These are phyloP conservation scores for Leccinum angustisporum DNA, from an alignment of 1,284 basidiomycete genomes.

Conservation along the genomic window DNA sequence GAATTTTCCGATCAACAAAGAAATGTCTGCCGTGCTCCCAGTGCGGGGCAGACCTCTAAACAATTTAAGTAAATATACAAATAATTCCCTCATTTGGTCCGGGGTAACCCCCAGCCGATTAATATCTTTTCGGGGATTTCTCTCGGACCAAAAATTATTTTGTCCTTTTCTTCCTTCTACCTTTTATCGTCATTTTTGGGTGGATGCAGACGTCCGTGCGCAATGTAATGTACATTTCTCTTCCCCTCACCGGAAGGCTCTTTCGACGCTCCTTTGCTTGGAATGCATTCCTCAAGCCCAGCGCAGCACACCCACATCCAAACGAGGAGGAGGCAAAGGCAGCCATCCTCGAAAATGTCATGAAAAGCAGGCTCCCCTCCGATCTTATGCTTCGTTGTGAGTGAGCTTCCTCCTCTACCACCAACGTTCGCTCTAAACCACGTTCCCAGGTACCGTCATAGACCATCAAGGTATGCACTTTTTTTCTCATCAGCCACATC, in stretches of 20 bases:
- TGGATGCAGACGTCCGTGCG: constrained; percentile 25
- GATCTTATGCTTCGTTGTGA: constrained; percentile 82
- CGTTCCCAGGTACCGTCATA: constrained; percentile 73
- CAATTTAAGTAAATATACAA: not conserved
- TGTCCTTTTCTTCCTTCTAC: constrained; percentile 21
- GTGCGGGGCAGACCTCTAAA: constrained; percentile 15
- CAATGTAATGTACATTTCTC: constrained; percentile 30
- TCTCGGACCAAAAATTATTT: constrained; percentile 22
- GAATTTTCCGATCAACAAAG: constrained; percentile 22
- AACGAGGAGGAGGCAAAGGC: constrained; percentile 69
- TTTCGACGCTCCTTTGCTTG: constrained; percentile 24
- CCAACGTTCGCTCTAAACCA: constrained; percentile 9
- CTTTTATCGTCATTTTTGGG: not conserved
- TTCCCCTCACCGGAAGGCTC: not conserved
- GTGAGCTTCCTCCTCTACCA: constrained; percentile 31
- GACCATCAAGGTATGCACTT: constrained; percentile 67
- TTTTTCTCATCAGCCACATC: constrained; percentile 18
- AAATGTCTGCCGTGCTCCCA: not conserved
- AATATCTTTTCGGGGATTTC: constrained; percentile 10
- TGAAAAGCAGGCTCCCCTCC: constrained; percentile 76
- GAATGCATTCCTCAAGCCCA: constrained; percentile 26
- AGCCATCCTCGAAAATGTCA: constrained; percentile 75
- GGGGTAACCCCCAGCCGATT: constrained; percentile 20
- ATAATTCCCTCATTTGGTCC: constrained; percentile 15
- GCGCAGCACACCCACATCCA: constrained; percentile 33